phyloP scores from a whole-genome alignment of 1,284 basidiomycete species.

The Gymnopus androsaceus region DNA sequence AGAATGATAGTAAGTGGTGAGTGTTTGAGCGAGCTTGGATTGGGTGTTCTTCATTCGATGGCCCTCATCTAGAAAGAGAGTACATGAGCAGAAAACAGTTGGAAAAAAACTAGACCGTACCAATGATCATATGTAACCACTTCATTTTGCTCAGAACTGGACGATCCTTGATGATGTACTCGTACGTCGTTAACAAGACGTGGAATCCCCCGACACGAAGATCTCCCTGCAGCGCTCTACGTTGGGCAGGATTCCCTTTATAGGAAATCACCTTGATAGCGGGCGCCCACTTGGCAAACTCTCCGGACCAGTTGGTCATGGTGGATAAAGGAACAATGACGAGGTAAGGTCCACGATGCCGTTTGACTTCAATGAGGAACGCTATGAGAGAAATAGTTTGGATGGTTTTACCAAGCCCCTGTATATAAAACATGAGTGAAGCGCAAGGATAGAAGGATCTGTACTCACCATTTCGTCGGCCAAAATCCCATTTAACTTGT shows the following conservation, averaged over 20 bases:
- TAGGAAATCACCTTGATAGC: slow-evolving; percentile 84
- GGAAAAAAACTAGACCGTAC: slow-evolving; percentile 42
- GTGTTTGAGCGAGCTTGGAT: slow-evolving; percentile 90
- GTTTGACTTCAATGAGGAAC: slow-evolving; percentile 93
- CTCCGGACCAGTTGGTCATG: slow-evolving; percentile 97
- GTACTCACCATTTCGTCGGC: slow-evolving; percentile 94
- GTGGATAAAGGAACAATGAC: slow-evolving; percentile 98
- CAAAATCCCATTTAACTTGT: slow-evolving; percentile 94
- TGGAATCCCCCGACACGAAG: slow-evolving; percentile 86
- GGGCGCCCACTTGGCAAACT: slow-evolving; percentile 98
- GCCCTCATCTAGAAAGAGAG: slow-evolving; percentile 75
- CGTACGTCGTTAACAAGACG: slow-evolving; percentile 95
- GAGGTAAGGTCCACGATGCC: slow-evolving; percentile 92
- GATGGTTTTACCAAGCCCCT: slow-evolving; percentile 96
- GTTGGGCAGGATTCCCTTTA: slow-evolving; percentile 90
- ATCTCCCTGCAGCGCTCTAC: slow-evolving; percentile 74
- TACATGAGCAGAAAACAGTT: neutral
- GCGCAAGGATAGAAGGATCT: neutral
- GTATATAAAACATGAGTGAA: slow-evolving; percentile 22
- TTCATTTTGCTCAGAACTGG: slow-evolving; percentile 89
- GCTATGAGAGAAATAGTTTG: slow-evolving; percentile 96
- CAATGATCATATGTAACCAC: slow-evolving; percentile 99
- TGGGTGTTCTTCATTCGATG: slow-evolving; percentile 99
- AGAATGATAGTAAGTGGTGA: slow-evolving; percentile 92
- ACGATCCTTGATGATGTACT: slow-evolving; percentile 99